Evolutionary conservation across 2,329 filamentous ascomycete species (phyloP), one percentile per base, ranked within the genome.

Genomic region (Sporothrix luriei): DNA sequence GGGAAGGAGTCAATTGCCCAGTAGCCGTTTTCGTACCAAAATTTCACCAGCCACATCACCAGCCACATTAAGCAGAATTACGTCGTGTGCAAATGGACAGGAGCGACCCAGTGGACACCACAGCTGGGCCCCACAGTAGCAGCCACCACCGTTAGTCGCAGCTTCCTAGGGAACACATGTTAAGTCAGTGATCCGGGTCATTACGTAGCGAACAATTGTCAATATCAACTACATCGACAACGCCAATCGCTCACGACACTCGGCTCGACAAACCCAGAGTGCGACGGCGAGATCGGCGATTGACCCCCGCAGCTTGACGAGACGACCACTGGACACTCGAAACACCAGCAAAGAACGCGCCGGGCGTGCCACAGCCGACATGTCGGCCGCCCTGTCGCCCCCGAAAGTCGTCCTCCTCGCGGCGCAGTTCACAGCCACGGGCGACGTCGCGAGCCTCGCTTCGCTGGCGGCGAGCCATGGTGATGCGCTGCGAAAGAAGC

Each of bases 341-440:
- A n/a, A 26, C 24, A 48, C 59, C 21, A 29, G 9, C 1, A 6
- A 54, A 26, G 3, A 54, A 26, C 21, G 51, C 51, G n/a, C 46
- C 19, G 19, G 59, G 51, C 33, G 68, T 66, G 70, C 59, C 26
- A 48, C 46, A 38, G 59, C 52, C 26, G 59, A 21, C 52, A 71
- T 69, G 66, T 69, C 69, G 57, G 73, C 79, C 68, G 76, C 80
- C 57, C 82, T 92, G 69, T 88, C 89, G 13, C 82, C 88, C 65
- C 84, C 90, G 69, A 91, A 93, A 77, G 86, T 89, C 73, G 81
- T 93, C 70, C 85, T 95, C 70, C 85, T 94, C 65, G 90, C 92
- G 57, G 88, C 89, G 26, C 87, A 92, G 75, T 85, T 89, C 74
- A 88, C 91, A 68, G 85, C 86, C 72, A 85, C 87, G 75, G 84